phyloP scores from a whole-genome alignment of 2,329 filamentous ascomycete genomes.

The Pestalotiopsis sp. region DNA sequence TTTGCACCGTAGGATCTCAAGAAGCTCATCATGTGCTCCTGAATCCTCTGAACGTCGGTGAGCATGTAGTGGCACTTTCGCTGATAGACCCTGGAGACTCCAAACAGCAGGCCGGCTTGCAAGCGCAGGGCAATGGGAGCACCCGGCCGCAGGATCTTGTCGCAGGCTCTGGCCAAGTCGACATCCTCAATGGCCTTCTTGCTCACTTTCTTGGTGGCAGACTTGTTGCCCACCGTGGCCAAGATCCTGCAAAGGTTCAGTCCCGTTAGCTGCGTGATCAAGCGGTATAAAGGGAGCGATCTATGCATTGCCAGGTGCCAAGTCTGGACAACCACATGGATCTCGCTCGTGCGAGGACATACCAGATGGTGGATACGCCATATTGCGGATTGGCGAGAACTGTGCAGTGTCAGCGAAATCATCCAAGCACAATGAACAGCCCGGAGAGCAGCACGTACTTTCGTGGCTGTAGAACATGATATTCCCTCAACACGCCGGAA shows the following conservation, averaged over 20 bases:
- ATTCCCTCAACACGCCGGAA: neutral
- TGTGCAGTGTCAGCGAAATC: constrained; percentile 28
- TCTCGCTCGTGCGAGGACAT: constrained; percentile 31
- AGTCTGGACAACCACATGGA: neutral
- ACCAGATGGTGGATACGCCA: constrained; percentile 96
- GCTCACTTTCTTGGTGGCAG: constrained; percentile 71
- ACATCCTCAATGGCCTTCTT: constrained; percentile 88
- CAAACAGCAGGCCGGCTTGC: constrained; percentile 86
- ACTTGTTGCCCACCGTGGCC: constrained; percentile 80
- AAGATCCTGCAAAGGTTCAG: constrained; percentile 68
- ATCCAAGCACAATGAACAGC: neutral
- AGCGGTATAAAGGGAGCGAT: neutral
- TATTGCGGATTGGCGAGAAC: constrained; percentile 85
- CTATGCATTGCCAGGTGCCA: too few species aligned
- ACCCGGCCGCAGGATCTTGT: constrained; percentile 79
- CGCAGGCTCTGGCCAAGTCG: constrained; percentile 82
- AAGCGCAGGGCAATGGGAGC: constrained; percentile 88
- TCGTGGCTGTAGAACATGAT: constrained; percentile 96
- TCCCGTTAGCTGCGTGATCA: neutral
- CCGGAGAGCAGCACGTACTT: constrained; percentile 58
- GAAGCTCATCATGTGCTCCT: constrained; percentile 72
- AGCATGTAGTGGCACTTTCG: constrained; percentile 90
- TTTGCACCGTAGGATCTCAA: constrained; percentile 59
- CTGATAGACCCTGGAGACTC: constrained; percentile 80
- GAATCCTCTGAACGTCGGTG: constrained; percentile 74